Percentiles rank a stretch among this genome's conserved stretches.
Evolutionary conservation across 163 green algal genomes (phyloP).

Genomic region (Coccomyxa subellipsoidea): DNA sequence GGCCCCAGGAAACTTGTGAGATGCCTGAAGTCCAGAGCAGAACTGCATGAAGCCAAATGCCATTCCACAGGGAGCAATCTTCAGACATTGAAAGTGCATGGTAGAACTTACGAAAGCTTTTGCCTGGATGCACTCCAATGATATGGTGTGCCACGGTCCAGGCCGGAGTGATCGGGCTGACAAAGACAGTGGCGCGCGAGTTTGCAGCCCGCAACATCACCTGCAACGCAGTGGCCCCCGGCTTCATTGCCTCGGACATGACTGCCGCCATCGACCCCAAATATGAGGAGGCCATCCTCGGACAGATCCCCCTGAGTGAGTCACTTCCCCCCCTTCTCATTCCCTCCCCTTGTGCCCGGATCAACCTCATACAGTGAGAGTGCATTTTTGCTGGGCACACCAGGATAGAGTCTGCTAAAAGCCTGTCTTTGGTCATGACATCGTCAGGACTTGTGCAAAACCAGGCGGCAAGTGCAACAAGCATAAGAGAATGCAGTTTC

Average conservation of each 20-base stretch:
- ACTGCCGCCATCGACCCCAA: conserved; percentile 89
- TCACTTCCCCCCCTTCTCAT: background rate
- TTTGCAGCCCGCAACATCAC: conserved; percentile 84
- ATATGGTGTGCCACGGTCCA: conserved; percentile 1
- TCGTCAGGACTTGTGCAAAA: no score
- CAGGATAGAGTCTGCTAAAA: no score
- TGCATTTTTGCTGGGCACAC: no score
- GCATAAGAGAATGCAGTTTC: no score
- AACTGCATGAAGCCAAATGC: no score
- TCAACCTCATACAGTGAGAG: no score
- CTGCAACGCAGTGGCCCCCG: conserved; percentile 92
- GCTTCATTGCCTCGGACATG: conserved; percentile 98
- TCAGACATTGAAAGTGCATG: background rate
- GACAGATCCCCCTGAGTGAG: conserved; percentile 88
- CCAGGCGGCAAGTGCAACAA: background rate
- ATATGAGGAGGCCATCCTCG: conserved; percentile 92
- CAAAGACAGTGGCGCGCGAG: conserved; percentile 92
- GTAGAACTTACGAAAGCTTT: background rate
- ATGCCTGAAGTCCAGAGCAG: no score
- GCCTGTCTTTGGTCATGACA: no score
- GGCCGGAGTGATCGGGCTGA: conserved; percentile 93
- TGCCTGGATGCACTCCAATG: background rate
- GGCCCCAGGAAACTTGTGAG: no score
- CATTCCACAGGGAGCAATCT: no score
- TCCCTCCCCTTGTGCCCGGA: no score